Percentiles rank a stretch among this genome's conserved stretches.
Conservation (phyloP, 2,329 filamentous ascomycete genomes). For the Colletotrichum viniferum region DNA sequence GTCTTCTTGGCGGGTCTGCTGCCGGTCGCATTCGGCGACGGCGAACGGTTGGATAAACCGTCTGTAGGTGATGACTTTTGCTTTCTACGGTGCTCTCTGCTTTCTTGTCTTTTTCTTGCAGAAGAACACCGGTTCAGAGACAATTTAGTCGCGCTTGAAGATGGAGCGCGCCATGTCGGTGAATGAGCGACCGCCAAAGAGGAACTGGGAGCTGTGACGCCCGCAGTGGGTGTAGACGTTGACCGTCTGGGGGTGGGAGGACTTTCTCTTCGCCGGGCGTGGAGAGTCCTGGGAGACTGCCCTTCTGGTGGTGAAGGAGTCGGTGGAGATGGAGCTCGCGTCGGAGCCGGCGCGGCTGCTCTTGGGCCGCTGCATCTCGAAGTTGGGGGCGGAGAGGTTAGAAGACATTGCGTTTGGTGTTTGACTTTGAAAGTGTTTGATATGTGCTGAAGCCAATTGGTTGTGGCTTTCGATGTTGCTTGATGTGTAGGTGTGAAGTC, state of each 20-base stretch:
- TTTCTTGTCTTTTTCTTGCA: neutral
- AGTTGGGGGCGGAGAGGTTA: neutral
- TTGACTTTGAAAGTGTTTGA: neutral
- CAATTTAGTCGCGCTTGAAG: conserved; percentile 30
- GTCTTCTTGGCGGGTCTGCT: conserved; percentile 3
- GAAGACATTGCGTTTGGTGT: neutral
- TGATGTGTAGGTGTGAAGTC: neutral
- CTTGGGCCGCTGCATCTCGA: conserved; percentile 10
- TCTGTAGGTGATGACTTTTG: neutral
- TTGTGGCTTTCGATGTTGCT: neutral
- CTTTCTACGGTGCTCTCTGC: neutral
- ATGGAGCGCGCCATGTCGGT: conserved; percentile 47
- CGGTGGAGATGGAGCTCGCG: conserved; percentile 1
- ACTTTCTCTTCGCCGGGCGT: conserved; percentile 31
- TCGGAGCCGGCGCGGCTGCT: conserved; percentile 19
- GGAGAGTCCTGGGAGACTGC: conserved; percentile 16
- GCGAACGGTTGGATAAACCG: neutral
- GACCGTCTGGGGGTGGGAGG: conserved; percentile 40
- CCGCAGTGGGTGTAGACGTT: conserved; percentile 62
- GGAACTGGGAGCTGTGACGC: conserved; percentile 57
- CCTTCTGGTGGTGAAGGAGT: conserved; percentile 23
- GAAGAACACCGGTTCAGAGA: neutral
- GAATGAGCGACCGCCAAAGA: conserved; percentile 54
- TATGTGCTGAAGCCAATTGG: neutral
- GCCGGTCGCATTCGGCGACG: conserved; percentile 1